Conservation (phyloP, 2,329 filamentous ascomycete genomes). For the Hypoxylon sp. region DNA sequence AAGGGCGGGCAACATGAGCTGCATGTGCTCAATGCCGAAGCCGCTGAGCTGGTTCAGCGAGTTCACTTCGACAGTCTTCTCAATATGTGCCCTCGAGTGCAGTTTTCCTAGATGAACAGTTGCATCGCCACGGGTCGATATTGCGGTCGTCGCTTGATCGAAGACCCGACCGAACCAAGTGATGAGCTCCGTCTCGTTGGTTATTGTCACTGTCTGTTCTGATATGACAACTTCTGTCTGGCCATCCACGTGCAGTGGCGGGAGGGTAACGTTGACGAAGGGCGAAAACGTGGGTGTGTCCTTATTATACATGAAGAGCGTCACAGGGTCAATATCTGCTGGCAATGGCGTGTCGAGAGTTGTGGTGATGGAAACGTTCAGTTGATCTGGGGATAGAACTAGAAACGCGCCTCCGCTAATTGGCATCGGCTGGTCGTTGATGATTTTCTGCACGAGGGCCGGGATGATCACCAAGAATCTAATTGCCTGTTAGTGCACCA, state of each 20-base stretch:
- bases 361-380: slow-evolving; percentile 55
- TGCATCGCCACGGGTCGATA: slow-evolving; percentile 55
- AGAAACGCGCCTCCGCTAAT: slow-evolving; percentile 53
- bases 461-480: slow-evolving; percentile 62
- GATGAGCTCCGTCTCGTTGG: slow-evolving; percentile 55
- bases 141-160: slow-evolving; percentile 50
- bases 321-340: slow-evolving; percentile 54
- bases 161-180: slow-evolving; percentile 57
- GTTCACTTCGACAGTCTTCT: slow-evolving; percentile 57
- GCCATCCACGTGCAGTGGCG: slow-evolving; percentile 51
- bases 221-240: slow-evolving; percentile 53
- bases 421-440: slow-evolving; percentile 56
- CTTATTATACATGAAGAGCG: slow-evolving; percentile 57
- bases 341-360: slow-evolving; percentile 54
- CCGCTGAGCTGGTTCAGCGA: slow-evolving; percentile 56
- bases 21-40: slow-evolving; percentile 53
- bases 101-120: slow-evolving; percentile 56
- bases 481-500: slow-evolving; percentile 15
- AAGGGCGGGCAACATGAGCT: slow-evolving; percentile 53
- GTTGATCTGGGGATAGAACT: slow-evolving; percentile 49
- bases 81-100: slow-evolving; percentile 52
- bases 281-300: slow-evolving; percentile 49
- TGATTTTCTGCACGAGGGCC: slow-evolving; percentile 58
- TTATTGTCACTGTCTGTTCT: slow-evolving; percentile 53
- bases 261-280: slow-evolving; percentile 51